Evolutionary conservation across 805 yeast genomes (phyloP).

Genomic region (Starmerella davenportii): DNA sequence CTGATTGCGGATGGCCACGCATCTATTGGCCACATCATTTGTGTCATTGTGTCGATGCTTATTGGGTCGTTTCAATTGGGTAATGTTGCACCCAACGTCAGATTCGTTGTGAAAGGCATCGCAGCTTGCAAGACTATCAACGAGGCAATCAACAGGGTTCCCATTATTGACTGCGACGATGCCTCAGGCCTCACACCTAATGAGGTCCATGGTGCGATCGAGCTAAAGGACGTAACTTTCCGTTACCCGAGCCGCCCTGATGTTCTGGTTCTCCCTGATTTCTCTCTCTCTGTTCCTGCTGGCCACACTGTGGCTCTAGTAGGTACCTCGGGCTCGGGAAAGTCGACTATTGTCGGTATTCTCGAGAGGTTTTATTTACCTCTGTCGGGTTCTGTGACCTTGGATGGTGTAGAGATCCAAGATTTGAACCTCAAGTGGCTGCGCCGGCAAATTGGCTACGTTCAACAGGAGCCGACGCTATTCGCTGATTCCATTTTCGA

Average conservation of each 20-base stretch:
- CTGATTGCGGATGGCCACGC: conserved; percentile 21
- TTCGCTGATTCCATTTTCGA: conserved; percentile 79
- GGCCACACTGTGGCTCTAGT: conserved; percentile 88
- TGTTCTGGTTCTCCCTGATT: conserved; percentile 63
- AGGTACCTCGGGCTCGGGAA: conserved; percentile 93
- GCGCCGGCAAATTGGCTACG: conserved; percentile 64
- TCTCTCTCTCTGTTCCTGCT: conserved; percentile 61
- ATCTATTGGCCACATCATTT: conserved; percentile 23
- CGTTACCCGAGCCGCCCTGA: conserved; percentile 68
- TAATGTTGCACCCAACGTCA: conserved; percentile 26
- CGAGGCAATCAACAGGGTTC: conserved; percentile 28
- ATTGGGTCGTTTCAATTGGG: conserved; percentile 29
- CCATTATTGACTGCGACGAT: conserved; percentile 24
- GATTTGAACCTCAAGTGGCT: conserved; percentile 57
- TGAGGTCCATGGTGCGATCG: conserved; percentile 42
- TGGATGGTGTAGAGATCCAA: conserved; percentile 71
- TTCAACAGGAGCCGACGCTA: conserved; percentile 89
- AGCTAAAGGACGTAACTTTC: conserved; percentile 68
- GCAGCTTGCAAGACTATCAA: conserved; percentile 27
- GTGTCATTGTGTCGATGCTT: conserved; percentile 26
- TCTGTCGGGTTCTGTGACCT: conserved; percentile 46
- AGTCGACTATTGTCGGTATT: conserved; percentile 70
- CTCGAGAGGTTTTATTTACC: conserved; percentile 83
- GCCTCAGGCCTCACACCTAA: conserved; percentile 18
- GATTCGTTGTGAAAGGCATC: conserved; percentile 24